Base-by-base conservation (phyloP, 352 stramenopile species). In the Plasmopara muralis region DNA sequence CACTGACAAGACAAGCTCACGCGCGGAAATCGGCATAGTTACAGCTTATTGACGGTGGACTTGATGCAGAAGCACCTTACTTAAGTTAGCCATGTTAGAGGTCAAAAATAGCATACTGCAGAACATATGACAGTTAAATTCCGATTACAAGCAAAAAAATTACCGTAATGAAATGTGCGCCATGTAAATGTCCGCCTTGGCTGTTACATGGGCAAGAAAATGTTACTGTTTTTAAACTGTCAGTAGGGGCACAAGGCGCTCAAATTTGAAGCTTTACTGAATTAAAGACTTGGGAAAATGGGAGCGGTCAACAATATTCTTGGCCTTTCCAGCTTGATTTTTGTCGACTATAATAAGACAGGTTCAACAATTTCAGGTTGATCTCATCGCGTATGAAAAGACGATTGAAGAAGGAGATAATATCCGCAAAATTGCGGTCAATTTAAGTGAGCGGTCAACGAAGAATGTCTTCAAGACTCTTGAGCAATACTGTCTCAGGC, bases 21-120 rank as follows among this genome's bases (percentile, higher is more conserved):
- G 1, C 42, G 51, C 0, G 55, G 51, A 9, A 57, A 53, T 14
- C 41, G 57, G 0, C 20, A 56, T 10, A 40, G 55, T 5, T 65
- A 60, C 18, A 60, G 50, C 30, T 57, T 57, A 28, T 12, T 64
- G 2, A 60, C 46, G 10, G 46, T 51, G 0, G 42, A 57, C 29
- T 34, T 64, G 1, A 6, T 60, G 5, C 41, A 60, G 9, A 16
- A 57, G 0, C 46, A 64, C 10, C 28, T 64, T 0, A 35, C 25
- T 16, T 43, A 13, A 10, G 14, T 60, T 2, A 37, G 33, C 0
- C 52, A 57, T 41, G 31, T 61, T 5, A 16, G 47, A 5, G 51
- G 60, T 12, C n/a, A 14, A 1, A 53, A 53, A 12, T 65, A 51
- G 50, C 46, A 60, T 18, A 54, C 38, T n/a, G 51, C 57, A 25